These are phyloP conservation scores for Bipolaris oryzae DNA, from an alignment of 2,329 filamentous ascomycete genomes.

Conservation along the genomic window DNA sequence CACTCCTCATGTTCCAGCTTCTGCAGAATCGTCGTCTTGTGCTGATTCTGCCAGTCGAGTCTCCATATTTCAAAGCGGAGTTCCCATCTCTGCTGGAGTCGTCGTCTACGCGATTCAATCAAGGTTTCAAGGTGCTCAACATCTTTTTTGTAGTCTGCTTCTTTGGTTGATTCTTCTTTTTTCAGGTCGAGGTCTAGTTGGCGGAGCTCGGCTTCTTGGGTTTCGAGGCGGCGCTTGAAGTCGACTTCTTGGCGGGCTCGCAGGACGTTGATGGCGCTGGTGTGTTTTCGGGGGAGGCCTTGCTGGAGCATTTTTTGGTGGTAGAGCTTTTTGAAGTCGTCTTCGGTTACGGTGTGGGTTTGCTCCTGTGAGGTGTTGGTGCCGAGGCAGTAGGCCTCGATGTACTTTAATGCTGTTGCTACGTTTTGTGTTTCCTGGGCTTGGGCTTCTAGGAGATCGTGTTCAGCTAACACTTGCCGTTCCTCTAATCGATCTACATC, in stretches of 20 bases:
- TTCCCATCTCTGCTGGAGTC: constrained; percentile 48
- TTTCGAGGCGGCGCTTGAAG: constrained; percentile 42
- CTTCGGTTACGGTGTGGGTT: constrained; percentile 50
- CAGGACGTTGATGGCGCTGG: constrained; percentile 55
- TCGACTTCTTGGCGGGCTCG: constrained; percentile 53
- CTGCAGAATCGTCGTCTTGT: constrained; percentile 26
- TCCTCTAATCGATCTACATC: constrained; percentile 53
- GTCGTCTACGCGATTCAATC: constrained; percentile 41
- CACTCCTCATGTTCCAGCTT: constrained; percentile 39
- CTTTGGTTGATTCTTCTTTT: constrained; percentile 42
- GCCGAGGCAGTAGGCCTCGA: constrained; percentile 56
- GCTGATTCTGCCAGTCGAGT: constrained; percentile 43
- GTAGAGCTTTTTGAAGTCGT: constrained; percentile 52
- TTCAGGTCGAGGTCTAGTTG: constrained; percentile 44
- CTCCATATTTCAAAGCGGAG: constrained; percentile 49
- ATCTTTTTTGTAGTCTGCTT: constrained; percentile 43
- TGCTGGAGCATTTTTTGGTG: constrained; percentile 48
- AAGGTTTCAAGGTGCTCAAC: constrained; percentile 41
- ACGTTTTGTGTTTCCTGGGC: constrained; percentile 51
- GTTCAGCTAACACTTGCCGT: constrained; percentile 52
- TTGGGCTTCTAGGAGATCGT: constrained; percentile 51
- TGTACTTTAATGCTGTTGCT: constrained; percentile 54
- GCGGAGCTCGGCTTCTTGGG: constrained; percentile 50
- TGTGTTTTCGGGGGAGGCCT: constrained; percentile 51
- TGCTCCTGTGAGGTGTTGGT: constrained; percentile 32